phyloP scores from a whole-genome alignment of 495 filamentous ascomycete genomes.

The Neurospora sp. region DNA sequence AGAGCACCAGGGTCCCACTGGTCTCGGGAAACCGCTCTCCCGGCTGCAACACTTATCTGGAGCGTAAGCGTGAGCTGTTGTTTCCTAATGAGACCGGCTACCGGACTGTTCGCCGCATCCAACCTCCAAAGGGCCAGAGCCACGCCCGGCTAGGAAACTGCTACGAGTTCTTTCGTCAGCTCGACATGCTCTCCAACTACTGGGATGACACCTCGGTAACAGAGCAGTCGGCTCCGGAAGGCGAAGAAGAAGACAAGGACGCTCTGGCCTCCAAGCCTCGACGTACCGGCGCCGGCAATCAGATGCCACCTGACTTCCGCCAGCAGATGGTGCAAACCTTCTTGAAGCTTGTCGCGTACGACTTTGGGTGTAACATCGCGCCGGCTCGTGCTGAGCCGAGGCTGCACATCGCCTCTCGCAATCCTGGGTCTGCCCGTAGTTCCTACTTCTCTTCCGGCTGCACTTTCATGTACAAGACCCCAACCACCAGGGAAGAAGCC shows the following conservation, averaged over 20 bases:
- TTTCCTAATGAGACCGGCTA: conserved; percentile 40
- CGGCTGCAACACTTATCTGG: conserved; percentile 40
- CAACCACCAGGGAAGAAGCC: conserved; percentile 56
- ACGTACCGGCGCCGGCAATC: conserved; percentile 50
- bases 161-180: conserved; percentile 48
- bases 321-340: conserved; percentile 61
- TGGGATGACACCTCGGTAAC: conserved; percentile 44
- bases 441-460: conserved; percentile 44
- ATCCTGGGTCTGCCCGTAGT: conserved; percentile 14
- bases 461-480: conserved; percentile 54
- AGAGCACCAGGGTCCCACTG: conserved; percentile 31
- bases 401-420: conserved; percentile 40
- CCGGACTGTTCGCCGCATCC: conserved; percentile 40
- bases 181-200: conserved; percentile 40
- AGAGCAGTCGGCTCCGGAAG: conserved; percentile 1
- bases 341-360: conserved; percentile 68
- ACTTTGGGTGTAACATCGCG: conserved; percentile 64
- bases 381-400: conserved; percentile 53
- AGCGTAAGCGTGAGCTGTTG: conserved; percentile 41
- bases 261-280: conserved; percentile 7
- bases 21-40: conserved; percentile 38
- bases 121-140: conserved; percentile 34
- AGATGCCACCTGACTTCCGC: conserved; percentile 70
- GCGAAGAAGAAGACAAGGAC: conserved; percentile 11
- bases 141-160: conserved; percentile 41